Evolutionary conservation across 192 early-diverging fungal species (phyloP).

Genomic region (Chytriomyces sp.): DNA sequence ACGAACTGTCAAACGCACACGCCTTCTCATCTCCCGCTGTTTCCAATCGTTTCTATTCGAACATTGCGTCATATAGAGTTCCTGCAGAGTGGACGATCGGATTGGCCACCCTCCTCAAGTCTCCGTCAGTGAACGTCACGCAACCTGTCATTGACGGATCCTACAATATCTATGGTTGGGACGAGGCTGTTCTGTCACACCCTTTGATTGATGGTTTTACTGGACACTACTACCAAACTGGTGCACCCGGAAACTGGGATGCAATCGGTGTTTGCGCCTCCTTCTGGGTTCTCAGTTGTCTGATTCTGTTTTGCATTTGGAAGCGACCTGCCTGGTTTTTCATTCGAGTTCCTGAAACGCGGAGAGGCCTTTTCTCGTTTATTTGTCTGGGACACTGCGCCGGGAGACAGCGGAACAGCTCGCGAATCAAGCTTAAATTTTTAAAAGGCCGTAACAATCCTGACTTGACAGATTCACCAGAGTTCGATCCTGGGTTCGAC

Average conservation of each 20-base stretch:
- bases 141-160: slow-evolving; percentile 49
- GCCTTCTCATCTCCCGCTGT: not conserved
- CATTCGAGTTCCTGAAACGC: not conserved
- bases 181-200: slow-evolving; percentile 24
- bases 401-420: too few relatives aligned
- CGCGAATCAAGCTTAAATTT: not conserved
- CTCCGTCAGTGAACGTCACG: slow-evolving; percentile 23
- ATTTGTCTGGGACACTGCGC: not conserved
- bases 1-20: slow-evolving; percentile 48
- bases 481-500: not conserved
- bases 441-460: not conserved
- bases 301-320: not conserved
- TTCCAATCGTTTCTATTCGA: not conserved
- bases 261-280: not conserved
- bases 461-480: not conserved
- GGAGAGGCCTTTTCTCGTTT: not conserved
- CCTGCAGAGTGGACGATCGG: slow-evolving; percentile 48
- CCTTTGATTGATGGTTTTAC: slow-evolving; percentile 45
- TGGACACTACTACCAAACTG: slow-evolving; percentile 47
- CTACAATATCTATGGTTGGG: slow-evolving; percentile 42
- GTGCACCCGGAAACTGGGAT: not conserved
- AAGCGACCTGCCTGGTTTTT: not conserved
- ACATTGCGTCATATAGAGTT: slow-evolving; percentile 1
- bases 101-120: slow-evolving; percentile 37
- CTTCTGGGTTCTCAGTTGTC: not conserved